Base-by-base conservation (phyloP, 345 rosid species). In the Draba incana region DNA sequence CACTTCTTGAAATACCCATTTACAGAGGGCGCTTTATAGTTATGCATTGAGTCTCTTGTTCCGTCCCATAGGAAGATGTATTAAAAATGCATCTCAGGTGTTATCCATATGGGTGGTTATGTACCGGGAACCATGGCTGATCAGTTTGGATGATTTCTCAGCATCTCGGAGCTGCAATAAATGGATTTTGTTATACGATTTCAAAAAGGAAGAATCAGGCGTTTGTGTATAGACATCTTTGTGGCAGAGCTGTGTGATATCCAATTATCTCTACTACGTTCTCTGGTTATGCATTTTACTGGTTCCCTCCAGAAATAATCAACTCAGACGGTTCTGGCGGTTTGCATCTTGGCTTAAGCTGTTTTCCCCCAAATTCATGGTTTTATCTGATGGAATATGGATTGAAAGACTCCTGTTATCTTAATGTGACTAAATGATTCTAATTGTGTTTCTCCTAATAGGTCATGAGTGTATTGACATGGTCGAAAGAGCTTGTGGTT, bases 291-390 rank as follows among this genome's bases (percentile, higher is more conserved):
- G 96, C 98, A 93, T 85, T 93, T 93, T 64, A 84, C 85, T 57
- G 96, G 96, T 93, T 78, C 98, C 86, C 73, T 81, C 89, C 96
- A 24, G 93, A 84, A 70, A 59, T 70, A 68, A 79, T 90, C n/a
- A 61, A 84, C 86, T 45, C 92, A 86, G 81, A 93, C 90, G 98
- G 87, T 86, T 41, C 77, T 84, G 69, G 87, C 88, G 98, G 98
- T 93, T 37, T 50, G 87, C 52, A 50, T 72, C 75, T 68, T 62
- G 43, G 28, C 63, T 54, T 8, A 27, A 70, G 33, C 33, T 54
- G 14, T 30, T 70, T 69, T 66, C n/a, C 6, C 55, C 44, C 16
- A 53, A n/a, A 49, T 51, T 13, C 23, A 33, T 45, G 28, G 35
- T 28, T 20, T 50, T 27, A 66, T 50, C 49, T 42, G 13, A 20